Evolutionary conservation across 1,284 basidiomycete species (phyloP), one percentile per base, ranked within the genome.

Genomic region (Calocybe gambosa): DNA sequence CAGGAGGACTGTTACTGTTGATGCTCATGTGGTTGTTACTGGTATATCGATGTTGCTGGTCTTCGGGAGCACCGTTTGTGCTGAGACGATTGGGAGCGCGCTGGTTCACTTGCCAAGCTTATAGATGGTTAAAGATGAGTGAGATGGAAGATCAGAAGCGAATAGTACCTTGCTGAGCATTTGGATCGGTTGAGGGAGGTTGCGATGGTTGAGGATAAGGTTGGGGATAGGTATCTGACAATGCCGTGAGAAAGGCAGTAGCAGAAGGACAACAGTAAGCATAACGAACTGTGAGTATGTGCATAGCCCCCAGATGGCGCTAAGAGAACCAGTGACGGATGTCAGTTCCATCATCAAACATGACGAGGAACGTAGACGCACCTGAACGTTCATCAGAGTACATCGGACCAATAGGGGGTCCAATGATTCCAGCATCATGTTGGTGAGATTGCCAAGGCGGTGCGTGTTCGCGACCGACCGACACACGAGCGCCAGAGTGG

Each of bases 71-170:
- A 34, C 65, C 74, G 41, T 79, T 78, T 21, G 76, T 75, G 43
- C 70, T 71, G 55, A 82, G 55, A 56, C 78, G 78, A 62, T 78
- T 58, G 58, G 78, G 79, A 50, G 69, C 73, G 50, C 78, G 65
- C 58, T 82, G 73, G 59, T 67, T 55, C 43, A 55, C 50, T 65
- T 80, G 77, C 62, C 69, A 78, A 53, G 62, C 72, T 52, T 47
- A n/a, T 49, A 43, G 28, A 42, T 37, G 38, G 19, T 36, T 29
- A 33, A 37, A 1, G 33, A 13, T 12, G 33, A 19, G 33, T 29
- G 20, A 38, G 48, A 37, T 25, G 35, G 21, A 29, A 46, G 13
- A 19, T 25, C 18, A 25, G 2, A 15, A 13, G 16, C 16, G 3
- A 48, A 50, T 26, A 34, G 21, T 31, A 57, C 46, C 39, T 51